A percentile compares a stretch with the other conserved stretches of the same genome.
Evolutionary conservation across 306 rosid species (phyloP).

Genomic region (peach (Prunus persica)): Prunus_persica_NCBIv2 NC_034011.1:21885501-21886000

Average conservation of each 20-base stretch:
- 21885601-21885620: background rate
- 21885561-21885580: background rate
- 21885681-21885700: conserved; percentile 20
- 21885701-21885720: conserved; percentile 17
- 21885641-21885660: background rate
- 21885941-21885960: conserved; percentile 44
- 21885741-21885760: conserved; percentile 40
- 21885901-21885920: conserved; percentile 54
- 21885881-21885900: conserved; percentile 10
- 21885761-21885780: conserved; percentile 31
- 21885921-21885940: conserved; percentile 49
- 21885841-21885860: too few species aligned
- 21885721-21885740: conserved; percentile 12
- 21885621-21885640: background rate
- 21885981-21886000: conserved; percentile 43
- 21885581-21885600: background rate
- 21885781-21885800: conserved; percentile 33
- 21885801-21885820: background rate
- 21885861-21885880: too few species aligned
- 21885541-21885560: background rate
- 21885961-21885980: conserved; percentile 42
- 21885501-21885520: background rate
- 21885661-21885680: conserved; percentile 39
- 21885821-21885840: background rate
- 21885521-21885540: background rate